phyloP scores from a whole-genome alignment of 192 early-diverging fungal species.

The Coemansia sp. region DNA sequence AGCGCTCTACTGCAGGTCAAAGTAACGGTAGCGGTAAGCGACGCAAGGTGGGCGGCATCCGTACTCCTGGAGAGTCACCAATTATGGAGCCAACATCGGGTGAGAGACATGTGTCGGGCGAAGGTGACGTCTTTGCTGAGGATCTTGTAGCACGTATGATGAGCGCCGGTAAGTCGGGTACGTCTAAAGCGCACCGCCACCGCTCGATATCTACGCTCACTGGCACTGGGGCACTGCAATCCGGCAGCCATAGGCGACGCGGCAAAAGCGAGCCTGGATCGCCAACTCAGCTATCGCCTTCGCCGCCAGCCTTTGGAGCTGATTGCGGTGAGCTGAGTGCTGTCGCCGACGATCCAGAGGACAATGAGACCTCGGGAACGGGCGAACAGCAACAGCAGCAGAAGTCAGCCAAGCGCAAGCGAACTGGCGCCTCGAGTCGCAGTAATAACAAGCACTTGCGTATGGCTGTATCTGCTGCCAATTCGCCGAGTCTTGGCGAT shows the following conservation, averaged over 20 bases:
- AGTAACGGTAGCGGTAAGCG: not conserved
- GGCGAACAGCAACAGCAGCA: not conserved
- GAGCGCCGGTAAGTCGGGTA: conserved; percentile 14
- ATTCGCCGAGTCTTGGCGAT: conserved; percentile 32
- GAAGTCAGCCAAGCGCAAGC: conserved; percentile 17
- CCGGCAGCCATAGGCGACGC: conserved; percentile 8
- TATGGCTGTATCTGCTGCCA: conserved; percentile 35
- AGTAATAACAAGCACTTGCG: conserved; percentile 24
- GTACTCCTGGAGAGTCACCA: not conserved
- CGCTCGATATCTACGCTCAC: conserved; percentile 28
- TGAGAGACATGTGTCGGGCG: not conserved
- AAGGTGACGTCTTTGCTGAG: conserved; percentile 12
- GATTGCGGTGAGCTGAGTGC: conserved; percentile 6
- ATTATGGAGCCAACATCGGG: not conserved
- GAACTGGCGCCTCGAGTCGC: not conserved
- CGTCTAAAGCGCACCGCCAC: conserved; percentile 16
- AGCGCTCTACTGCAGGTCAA: not conserved
- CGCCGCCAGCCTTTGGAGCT: conserved; percentile 5
- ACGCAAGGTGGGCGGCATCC: not conserved
- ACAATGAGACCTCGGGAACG: not conserved
- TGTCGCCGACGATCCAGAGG: not conserved
- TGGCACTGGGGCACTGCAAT: not conserved
- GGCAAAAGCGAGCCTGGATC: conserved; percentile 45
- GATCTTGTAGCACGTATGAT: conserved; percentile 36
- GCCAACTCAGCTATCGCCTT: conserved; percentile 15